These are phyloP conservation scores for Cladophialophora immunda DNA, from an alignment of 2,329 filamentous ascomycete species.

Conservation along the genomic window DNA sequence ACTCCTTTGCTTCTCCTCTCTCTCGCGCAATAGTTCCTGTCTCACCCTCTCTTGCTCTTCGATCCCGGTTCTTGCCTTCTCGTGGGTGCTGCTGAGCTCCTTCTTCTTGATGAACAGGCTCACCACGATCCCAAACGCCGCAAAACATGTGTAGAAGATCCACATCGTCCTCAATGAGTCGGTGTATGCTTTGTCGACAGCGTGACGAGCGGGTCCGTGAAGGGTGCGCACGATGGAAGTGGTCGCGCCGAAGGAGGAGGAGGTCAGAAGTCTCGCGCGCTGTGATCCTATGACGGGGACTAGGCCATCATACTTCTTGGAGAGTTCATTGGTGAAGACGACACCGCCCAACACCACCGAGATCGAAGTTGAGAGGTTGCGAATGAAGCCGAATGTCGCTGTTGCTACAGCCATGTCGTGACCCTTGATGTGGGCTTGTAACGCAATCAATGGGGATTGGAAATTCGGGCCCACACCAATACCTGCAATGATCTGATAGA, in stretches of 20 bases:
- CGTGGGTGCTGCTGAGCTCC: constrained; percentile 51
- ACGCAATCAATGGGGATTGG: constrained; percentile 68
- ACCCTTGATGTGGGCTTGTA: constrained; percentile 69
- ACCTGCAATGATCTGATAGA: constrained; percentile 68
- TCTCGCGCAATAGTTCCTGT: constrained; percentile 41
- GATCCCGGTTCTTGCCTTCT: constrained; percentile 56
- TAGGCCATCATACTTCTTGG: constrained; percentile 45
- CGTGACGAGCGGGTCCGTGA: constrained; percentile 39
- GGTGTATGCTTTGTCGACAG: constrained; percentile 47
- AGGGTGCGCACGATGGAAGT: constrained; percentile 48
- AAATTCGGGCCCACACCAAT: constrained; percentile 70
- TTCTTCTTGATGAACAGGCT: constrained; percentile 45
- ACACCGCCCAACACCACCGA: constrained; percentile 63
- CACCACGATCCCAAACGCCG: constrained; percentile 44
- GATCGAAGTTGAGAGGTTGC: constrained; percentile 62
- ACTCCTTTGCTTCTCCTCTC: constrained; percentile 39
- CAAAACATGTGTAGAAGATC: constrained; percentile 51
- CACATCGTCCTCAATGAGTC: constrained; percentile 50
- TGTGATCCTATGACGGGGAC: constrained; percentile 44
- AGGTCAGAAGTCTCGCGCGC: constrained; percentile 44
- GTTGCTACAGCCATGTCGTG: constrained; percentile 68
- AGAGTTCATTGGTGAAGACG: constrained; percentile 53
- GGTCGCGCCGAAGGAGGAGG: constrained; percentile 48
- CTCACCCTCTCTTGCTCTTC: constrained; percentile 54
- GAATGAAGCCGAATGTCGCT: constrained; percentile 63